Evolutionary conservation across 495 filamentous ascomycete species (phyloP), one percentile per base, ranked within the genome.

Genomic region (Apodospora peruviana): DNA sequence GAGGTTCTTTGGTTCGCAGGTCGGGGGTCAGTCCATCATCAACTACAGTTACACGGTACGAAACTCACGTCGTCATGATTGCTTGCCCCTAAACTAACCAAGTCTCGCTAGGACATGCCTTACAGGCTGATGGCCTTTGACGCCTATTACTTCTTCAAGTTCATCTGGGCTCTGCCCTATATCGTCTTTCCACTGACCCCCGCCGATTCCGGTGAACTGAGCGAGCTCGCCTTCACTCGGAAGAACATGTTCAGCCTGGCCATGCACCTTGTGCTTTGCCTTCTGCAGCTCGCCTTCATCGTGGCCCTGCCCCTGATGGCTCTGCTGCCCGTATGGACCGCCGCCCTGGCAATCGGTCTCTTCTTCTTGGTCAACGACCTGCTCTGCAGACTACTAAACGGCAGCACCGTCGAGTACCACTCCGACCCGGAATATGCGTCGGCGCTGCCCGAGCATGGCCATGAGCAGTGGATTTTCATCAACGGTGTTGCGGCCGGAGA

Each of bases 401-500:
- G 71, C n/a, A 55, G 52, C 10, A 60, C 55, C 1, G 59, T 71
- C 38, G 67, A 67, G 32, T 72, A 71, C 46, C 55, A 58, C 11
- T 73, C 69, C 7, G 62, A 73, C 14, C 63, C 67, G 1, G 57
- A 72, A 48, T 76, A 73, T 24, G 73, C 73, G 0, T 58, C 64
- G 1, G 66, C 60, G 11, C 37, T 61, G 20, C 66, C 60, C 0
- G 65, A 76, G 40, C 69, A 75, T 53, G 60, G 69, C 19, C 66
- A 81, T 51, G 86, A 90, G 61, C 73, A 80, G 36, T 90, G 86
- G 86, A 74, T 89, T 20, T 89, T 85, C 59, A 64, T 90, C 53
- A 88, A 88, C 56, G 85, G 85, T 11, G 82, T 85, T 24, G 71
- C 77, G 18, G 78, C 75, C 29, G 77, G 76, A 19, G 67, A 74